These are phyloP conservation scores for Mortierella sp. DNA, from an alignment of 371 early-diverging fungal genomes.

Conservation along the genomic window DNA sequence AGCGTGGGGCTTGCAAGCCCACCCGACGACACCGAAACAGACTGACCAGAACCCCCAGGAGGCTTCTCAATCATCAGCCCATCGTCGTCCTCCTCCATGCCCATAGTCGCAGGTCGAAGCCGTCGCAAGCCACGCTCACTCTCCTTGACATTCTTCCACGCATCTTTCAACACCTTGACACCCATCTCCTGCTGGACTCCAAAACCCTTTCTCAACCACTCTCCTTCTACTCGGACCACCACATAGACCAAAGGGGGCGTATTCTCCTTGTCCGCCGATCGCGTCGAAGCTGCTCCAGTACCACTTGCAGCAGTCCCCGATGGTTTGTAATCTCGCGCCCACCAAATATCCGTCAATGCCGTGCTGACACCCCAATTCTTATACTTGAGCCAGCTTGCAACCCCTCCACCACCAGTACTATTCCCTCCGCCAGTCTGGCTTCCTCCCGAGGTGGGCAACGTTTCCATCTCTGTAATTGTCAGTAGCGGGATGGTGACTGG, in stretches of 20 bases:
- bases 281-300: constrained; percentile 6
- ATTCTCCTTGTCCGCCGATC: constrained; percentile 20
- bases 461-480: constrained; percentile 46
- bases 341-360: constrained; percentile 47
- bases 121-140: constrained; percentile 36
- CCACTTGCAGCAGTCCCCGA: background rate
- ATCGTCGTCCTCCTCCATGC: constrained; percentile 18
- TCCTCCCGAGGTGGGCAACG: constrained; percentile 5
- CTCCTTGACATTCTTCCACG: constrained; percentile 54
- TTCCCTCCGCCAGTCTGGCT: constrained; percentile 22
- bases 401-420: constrained; percentile 20
- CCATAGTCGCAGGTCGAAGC: constrained; percentile 22
- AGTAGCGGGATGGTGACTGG: constrained; percentile 49
- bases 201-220: constrained; percentile 55
- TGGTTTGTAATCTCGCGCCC: constrained; percentile 40
- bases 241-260: constrained; percentile 37
- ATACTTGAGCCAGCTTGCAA: constrained; percentile 50
- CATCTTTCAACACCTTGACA: constrained; percentile 45
- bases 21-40: background rate
- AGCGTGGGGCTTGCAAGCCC: constrained; percentile 4
- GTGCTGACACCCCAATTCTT: constrained; percentile 42
- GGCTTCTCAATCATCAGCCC: constrained; percentile 10
- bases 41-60: background rate
- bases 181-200: constrained; percentile 47
- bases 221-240: constrained; percentile 47